A percentile compares a stretch with the other conserved stretches of the same genome.
Evolutionary conservation across 495 filamentous ascomycete species (phyloP).

Genomic region (Penicillium daleae): DNA sequence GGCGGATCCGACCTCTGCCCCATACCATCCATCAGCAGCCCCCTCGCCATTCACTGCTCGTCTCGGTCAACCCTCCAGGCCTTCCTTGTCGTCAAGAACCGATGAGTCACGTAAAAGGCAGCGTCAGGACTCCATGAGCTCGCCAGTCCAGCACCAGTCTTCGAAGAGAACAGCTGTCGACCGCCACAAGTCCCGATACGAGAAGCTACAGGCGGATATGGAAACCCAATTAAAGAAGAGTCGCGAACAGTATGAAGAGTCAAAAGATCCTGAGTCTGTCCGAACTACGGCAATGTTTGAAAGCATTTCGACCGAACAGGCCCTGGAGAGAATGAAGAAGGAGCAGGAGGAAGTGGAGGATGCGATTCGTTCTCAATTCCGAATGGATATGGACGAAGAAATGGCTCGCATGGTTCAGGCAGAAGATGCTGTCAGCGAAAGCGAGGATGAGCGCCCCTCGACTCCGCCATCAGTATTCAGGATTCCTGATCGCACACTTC

Average conservation of each 20-base stretch:
- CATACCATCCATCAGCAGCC: conserved; percentile 24
- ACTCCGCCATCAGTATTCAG: conserved; percentile 2
- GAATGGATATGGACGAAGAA: conserved; percentile 47
- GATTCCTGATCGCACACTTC: conserved; percentile 20
- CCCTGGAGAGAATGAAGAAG: conserved; percentile 32
- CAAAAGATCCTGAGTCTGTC: conserved; percentile 13
- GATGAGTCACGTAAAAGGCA: conserved; percentile 26
- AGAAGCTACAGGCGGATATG: conserved; percentile 13
- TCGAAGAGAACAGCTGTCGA: conserved; percentile 19
- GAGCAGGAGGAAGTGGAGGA: conserved; percentile 38
- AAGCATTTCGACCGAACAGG: conserved; percentile 33
- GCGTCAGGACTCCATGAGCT: conserved; percentile 22
- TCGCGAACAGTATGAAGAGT: neutral
- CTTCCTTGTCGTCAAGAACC: neutral
- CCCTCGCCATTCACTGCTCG: conserved; percentile 24
- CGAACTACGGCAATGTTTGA: neutral
- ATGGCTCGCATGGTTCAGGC: conserved; percentile 48
- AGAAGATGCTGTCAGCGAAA: conserved; percentile 10
- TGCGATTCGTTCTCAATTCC: conserved; percentile 15
- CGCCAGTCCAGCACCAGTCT: conserved; percentile 12
- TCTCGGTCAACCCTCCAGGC: too few species aligned
- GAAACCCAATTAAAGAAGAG: conserved; percentile 11
- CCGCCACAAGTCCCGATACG: conserved; percentile 12
- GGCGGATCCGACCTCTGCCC: neutral
- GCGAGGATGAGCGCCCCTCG: neutral